phyloP scores from a whole-genome alignment of 352 stramenopile genomes.

The Phytophthora fragariaefolia region DNA sequence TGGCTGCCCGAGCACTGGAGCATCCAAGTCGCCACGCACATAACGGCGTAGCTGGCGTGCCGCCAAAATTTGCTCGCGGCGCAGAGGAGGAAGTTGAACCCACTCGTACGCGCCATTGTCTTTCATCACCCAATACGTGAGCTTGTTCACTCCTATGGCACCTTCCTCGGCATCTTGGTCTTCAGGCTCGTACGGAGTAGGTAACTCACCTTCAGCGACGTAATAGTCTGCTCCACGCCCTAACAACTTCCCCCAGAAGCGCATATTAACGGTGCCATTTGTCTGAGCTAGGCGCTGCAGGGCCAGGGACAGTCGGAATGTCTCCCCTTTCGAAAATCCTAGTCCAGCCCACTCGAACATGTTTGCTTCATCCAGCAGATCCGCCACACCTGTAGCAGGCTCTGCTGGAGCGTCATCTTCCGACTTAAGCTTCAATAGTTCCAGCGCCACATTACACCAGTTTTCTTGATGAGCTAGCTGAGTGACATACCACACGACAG shows the following conservation, averaged over 20 bases:
- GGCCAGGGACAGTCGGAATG: constrained; percentile 73
- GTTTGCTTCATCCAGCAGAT: constrained; percentile 82
- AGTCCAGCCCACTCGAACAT: constrained; percentile 86
- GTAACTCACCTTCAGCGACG: constrained; percentile 81
- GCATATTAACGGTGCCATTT: constrained; percentile 68
- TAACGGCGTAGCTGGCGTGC: constrained; percentile 82
- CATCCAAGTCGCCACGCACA: constrained; percentile 85
- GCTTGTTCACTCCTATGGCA: constrained; percentile 80
- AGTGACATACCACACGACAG: not conserved
- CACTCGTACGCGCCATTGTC: constrained; percentile 84
- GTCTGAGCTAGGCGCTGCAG: constrained; percentile 65
- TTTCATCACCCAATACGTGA: constrained; percentile 92
- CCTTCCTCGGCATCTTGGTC: constrained; percentile 78
- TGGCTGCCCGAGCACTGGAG: constrained; percentile 78
- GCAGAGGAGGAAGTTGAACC: constrained; percentile 82
- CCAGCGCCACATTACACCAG: constrained; percentile 70
- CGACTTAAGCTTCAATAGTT: constrained; percentile 58
- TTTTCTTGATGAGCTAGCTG: constrained; percentile 68
- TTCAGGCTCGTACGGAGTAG: constrained; percentile 55
- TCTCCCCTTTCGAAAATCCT: constrained; percentile 76
- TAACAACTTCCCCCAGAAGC: constrained; percentile 91
- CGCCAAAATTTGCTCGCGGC: constrained; percentile 76
- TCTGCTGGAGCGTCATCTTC: constrained; percentile 57
- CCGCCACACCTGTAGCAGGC: constrained; percentile 51
- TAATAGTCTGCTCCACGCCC: constrained; percentile 82